Conservation (phyloP, 2,329 filamentous ascomycete species). For the Cladophialophora exuberans region DNA sequence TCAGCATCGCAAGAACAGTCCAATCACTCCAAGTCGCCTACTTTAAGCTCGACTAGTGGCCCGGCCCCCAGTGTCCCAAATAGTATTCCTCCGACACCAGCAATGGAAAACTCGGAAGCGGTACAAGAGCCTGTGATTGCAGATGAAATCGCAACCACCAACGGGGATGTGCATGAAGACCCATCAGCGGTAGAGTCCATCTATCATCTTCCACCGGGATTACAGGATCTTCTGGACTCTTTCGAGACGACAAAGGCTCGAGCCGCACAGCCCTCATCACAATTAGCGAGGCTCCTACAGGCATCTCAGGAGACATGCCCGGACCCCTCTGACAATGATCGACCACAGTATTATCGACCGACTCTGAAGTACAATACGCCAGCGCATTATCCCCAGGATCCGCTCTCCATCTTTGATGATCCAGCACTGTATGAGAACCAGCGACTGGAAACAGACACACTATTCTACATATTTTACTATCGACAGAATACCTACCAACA, state of each 20-base stretch:
- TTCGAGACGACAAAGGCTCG: constrained; percentile 82
- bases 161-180: constrained; percentile 57
- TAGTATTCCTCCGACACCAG: constrained; percentile 51
- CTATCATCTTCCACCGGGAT: constrained; percentile 85
- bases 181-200: constrained; percentile 73
- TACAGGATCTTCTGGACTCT: constrained; percentile 88
- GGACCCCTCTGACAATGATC: constrained; percentile 76
- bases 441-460: constrained; percentile 88
- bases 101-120: constrained; percentile 51
- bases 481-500: constrained; percentile 95
- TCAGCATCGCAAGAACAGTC: constrained; percentile 37
- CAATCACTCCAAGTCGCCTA: constrained; percentile 56
- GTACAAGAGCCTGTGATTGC: constrained; percentile 35
- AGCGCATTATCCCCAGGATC: constrained; percentile 87
- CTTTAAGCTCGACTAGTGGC: constrained; percentile 49
- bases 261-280: constrained; percentile 62
- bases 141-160: constrained; percentile 50
- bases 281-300: constrained; percentile 73
- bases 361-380: constrained; percentile 78
- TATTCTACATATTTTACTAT: constrained; percentile 99
- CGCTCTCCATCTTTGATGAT: constrained; percentile 89
- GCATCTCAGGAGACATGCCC: constrained; percentile 75
- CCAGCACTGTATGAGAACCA: constrained; percentile 74
- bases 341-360: constrained; percentile 81
- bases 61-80: constrained; percentile 44